Base-by-base conservation (phyloP, 1,139 yeast genomes). In the Scheffersomyces segobiensis region DNA sequence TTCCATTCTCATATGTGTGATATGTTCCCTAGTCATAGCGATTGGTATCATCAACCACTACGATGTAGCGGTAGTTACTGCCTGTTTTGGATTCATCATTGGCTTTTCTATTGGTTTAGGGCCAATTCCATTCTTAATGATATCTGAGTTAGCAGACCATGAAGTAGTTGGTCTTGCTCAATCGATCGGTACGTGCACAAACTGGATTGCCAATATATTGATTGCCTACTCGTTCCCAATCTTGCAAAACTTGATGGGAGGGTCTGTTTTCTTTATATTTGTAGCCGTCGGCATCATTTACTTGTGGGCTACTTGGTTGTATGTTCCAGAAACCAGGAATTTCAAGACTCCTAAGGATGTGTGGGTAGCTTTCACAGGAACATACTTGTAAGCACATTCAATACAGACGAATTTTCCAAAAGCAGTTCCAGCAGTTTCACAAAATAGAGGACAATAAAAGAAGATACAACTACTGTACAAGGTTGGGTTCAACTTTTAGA, bases 301-400 rank as follows among this genome's bases (percentile, higher is more conserved):
- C 56, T 63, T 70, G 46, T 42, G 65, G 3, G 63, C 67, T 19
- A 69, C 74, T 22, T 60, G 63, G 61, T 47, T 55, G 18, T 64
- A 56, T 49, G 74, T 78, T 1, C 82, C 81, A 1, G 82, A 78
- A 62, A 77, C 82, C 5, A 73, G 70, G 58, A 73, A 71, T 3
- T 64, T 63, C 49, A 63, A 64, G 53, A 64, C 64, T 49, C 66
- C 71, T 56, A 63, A 66, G 14, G 75, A 74, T 47, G 76, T 75
- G 0, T 77, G 81, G 81, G 61, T 32, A 12, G 17, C 42, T 10
- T 32, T 32, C 42, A 32, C 42, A 32, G 42, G 42, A 32, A 32
- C 42, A 32, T 32, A 32, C 42, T 32, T 32, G 12, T 32, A 32
- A 32, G 5, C 5, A 6, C 32, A 24, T 24, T 4, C 32, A 6